These are phyloP conservation scores for Pyrenophora seminiperda DNA, from an alignment of 2,329 filamentous ascomycete species.

Conservation along the genomic window DNA sequence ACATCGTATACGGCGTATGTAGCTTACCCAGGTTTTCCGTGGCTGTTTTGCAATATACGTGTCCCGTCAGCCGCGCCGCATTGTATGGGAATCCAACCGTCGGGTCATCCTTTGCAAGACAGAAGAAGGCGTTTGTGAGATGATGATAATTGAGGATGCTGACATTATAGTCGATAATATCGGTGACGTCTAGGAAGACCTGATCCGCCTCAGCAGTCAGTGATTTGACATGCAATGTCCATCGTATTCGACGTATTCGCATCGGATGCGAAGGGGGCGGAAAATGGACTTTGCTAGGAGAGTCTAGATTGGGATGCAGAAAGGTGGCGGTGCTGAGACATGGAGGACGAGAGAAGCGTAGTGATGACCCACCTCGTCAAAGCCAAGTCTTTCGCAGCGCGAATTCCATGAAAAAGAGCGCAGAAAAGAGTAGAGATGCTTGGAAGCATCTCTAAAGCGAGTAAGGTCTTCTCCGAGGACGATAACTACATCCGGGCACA, in stretches of 20 bases:
- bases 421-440: conserved; percentile 76
- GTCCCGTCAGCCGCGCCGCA: conserved; percentile 69
- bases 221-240: background rate
- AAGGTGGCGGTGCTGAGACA: conserved; percentile 11
- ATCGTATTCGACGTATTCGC: too few species aligned
- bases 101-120: conserved; percentile 73
- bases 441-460: conserved; percentile 86
- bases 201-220: conserved; percentile 30
- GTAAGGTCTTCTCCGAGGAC: conserved; percentile 75
- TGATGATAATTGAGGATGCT: conserved; percentile 70
- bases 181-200: conserved; percentile 79
- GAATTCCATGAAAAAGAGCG: conserved; percentile 76
- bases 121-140: conserved; percentile 75
- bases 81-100: conserved; percentile 82
- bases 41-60: conserved; percentile 57
- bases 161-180: conserved; percentile 82
- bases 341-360: conserved; percentile 1
- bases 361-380: conserved; percentile 73
- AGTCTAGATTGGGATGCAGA: background rate
- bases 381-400: conserved; percentile 79
- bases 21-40: conserved; percentile 29
- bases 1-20: conserved; percentile 7
- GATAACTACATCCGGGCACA: conserved; percentile 82
- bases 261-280: background rate
- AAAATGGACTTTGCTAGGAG: background rate